A percentile compares a stretch with the other conserved stretches of the same genome.
phyloP scores from a whole-genome alignment of 345 rosid species.

The Linum trigynum region DNA sequence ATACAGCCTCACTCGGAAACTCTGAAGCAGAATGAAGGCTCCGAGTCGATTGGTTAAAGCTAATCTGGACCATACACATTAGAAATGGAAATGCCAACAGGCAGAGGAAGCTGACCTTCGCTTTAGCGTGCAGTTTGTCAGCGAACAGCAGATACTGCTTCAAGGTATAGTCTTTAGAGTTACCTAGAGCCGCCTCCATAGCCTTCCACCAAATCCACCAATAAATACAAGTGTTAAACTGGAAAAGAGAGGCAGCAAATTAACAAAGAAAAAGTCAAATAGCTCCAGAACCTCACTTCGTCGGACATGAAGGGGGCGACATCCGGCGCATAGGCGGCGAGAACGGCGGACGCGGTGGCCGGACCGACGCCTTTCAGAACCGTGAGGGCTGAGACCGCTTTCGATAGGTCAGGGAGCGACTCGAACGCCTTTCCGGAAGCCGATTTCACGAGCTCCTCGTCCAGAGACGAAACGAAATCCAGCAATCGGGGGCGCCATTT shows the following conservation, averaged over 20 bases:
- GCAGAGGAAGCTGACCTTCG: conserved; percentile 40
- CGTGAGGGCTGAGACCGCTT: conserved; percentile 61
- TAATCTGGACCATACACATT: too few species aligned
- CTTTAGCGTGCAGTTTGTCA: conserved; percentile 43
- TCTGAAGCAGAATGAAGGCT: too few species aligned
- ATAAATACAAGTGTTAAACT: neutral
- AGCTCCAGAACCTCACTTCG: conserved; percentile 38
- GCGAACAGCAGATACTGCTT: conserved; percentile 54
- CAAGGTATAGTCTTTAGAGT: conserved; percentile 63
- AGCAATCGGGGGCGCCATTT: conserved; percentile 92
- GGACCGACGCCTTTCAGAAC: conserved; percentile 88
- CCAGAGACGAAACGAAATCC: conserved; percentile 59
- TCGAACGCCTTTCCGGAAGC: conserved; percentile 67
- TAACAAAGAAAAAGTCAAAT: neutral
- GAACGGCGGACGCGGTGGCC: conserved; percentile 80
- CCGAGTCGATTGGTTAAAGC: too few species aligned
- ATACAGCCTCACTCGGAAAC: too few species aligned
- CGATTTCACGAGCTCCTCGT: conserved; percentile 51
- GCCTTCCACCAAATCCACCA: conserved; percentile 35
- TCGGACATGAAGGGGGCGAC: conserved; percentile 82
- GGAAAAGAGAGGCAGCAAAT: neutral
- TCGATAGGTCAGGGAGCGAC: conserved; percentile 62
- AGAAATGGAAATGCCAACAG: neutral
- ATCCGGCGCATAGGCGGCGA: conserved; percentile 80
- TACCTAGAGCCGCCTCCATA: conserved; percentile 63